Conservation (phyloP, 176 grass and related monocot genomes). For the Miscanthus lutarioriparius region DNA sequence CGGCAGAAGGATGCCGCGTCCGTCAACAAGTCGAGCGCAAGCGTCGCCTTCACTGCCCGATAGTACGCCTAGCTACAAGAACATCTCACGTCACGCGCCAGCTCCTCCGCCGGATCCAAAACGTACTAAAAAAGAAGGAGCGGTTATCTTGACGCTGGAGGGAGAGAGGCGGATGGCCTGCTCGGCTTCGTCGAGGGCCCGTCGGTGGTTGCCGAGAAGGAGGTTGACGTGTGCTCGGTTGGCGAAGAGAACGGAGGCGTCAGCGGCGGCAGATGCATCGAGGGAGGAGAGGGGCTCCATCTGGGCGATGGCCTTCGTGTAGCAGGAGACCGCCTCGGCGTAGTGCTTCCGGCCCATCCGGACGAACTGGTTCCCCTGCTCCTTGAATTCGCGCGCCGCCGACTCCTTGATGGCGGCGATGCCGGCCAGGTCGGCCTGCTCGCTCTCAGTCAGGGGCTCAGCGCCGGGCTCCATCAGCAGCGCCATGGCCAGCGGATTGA, state of each 20-base stretch:
- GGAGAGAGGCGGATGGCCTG: slow-evolving; percentile 64
- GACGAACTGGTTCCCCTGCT: slow-evolving; percentile 79
- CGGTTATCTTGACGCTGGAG: slow-evolving; percentile 71
- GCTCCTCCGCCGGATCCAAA: slow-evolving; percentile 10
- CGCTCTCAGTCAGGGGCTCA: slow-evolving; percentile 58
- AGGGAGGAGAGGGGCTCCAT: slow-evolving; percentile 36
- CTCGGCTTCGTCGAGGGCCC: slow-evolving; percentile 64
- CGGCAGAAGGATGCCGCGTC: slow-evolving; percentile 71
- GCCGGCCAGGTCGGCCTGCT: slow-evolving; percentile 73
- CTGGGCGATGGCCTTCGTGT: slow-evolving; percentile 89
- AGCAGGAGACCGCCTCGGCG: slow-evolving; percentile 74
- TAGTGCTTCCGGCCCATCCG: slow-evolving; percentile 83
- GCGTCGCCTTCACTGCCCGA: slow-evolving; percentile 72
- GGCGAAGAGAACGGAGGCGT: slow-evolving; percentile 80
- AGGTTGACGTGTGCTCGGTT: slow-evolving; percentile 87
- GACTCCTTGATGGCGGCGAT: slow-evolving; percentile 84
- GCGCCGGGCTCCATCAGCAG: slow-evolving; percentile 74
- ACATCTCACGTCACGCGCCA: slow-evolving; percentile 20
- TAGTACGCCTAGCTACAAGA: slow-evolving; percentile 79
- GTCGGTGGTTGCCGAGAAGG: slow-evolving; percentile 80
- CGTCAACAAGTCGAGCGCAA: slow-evolving; percentile 60
- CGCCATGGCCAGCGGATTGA: slow-evolving; percentile 46
- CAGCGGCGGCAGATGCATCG: slow-evolving; percentile 14
- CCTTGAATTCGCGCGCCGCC: slow-evolving; percentile 75
- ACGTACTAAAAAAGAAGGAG: neutral